phyloP scores from a whole-genome alignment of 768 basidiomycete genomes.

The Xanthoconium stramineum region DNA sequence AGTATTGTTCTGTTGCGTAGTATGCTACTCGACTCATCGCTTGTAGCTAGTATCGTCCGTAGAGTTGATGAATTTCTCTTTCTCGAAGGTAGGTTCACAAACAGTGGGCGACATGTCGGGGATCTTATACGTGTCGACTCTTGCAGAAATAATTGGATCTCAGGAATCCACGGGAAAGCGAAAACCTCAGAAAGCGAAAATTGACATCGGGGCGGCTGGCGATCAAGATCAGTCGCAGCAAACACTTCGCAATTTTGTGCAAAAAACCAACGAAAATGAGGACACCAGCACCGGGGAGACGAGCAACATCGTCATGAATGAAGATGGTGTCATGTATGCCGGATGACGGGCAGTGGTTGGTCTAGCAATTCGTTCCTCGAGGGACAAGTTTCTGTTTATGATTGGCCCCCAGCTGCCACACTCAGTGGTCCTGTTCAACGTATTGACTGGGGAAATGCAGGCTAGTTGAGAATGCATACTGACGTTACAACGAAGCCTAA shows the following conservation, averaged over 20 bases:
- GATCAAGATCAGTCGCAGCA: conserved; percentile 26
- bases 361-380: no score
- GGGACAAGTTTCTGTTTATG: no score
- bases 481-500: no score
- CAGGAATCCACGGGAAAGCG: conserved; percentile 45
- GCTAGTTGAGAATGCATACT: no score
- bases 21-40: background rate
- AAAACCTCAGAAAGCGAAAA: conserved; percentile 34
- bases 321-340: conserved; percentile 59
- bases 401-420: no score
- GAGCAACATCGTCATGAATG: conserved; percentile 47
- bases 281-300: conserved; percentile 16
- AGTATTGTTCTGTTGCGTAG: conserved; percentile 17
- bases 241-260: conserved; percentile 52
- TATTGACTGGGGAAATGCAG: no score
- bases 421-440: background rate
- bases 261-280: conserved; percentile 24
- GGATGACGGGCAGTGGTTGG: conserved; percentile 17
- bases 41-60: conserved; percentile 56
- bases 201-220: conserved; percentile 11
- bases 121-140: background rate
- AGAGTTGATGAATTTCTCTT: conserved; percentile 75
- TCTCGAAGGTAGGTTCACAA: conserved; percentile 55
- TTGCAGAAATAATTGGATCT: conserved; percentile 58
- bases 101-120: background rate